Percentiles rank a stretch among this genome's conserved stretches.
Conservation (phyloP, 345 rosid species). For the Euphorbia pulcherrima region DNA sequence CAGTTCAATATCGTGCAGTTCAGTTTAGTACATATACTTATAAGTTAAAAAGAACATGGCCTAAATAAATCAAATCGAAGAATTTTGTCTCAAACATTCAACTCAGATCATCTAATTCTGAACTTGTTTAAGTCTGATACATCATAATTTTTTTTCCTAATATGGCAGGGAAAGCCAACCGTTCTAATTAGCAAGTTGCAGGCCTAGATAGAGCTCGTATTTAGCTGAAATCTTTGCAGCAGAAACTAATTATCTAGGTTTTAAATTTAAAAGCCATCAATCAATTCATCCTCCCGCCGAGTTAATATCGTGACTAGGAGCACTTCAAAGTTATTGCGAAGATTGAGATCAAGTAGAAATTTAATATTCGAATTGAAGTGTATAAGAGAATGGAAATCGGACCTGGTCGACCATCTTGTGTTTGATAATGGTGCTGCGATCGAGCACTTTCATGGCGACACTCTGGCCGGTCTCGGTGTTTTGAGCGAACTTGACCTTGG, state of each 20-base stretch:
- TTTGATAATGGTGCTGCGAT: slow-evolving; percentile 80
- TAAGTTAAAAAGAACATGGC: too few species aligned
- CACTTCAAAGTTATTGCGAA: neutral
- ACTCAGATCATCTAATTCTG: neutral
- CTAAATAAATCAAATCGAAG: neutral
- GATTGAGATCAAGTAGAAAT: neutral
- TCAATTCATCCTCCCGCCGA: neutral
- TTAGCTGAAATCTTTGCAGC: neutral
- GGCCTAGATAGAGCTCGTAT: neutral
- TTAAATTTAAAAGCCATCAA: too few species aligned
- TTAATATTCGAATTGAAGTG: neutral
- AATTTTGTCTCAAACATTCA: neutral
- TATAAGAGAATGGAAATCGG: neutral
- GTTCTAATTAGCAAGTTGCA: neutral
- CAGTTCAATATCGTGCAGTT: too few species aligned
- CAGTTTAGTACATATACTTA: too few species aligned
- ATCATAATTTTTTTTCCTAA: neutral
- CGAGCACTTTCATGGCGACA: slow-evolving; percentile 94
- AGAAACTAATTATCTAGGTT: neutral
- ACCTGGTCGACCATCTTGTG: slow-evolving; percentile 99
- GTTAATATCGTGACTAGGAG: neutral
- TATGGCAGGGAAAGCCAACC: neutral
- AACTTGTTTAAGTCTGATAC: neutral
- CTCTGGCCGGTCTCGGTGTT: slow-evolving; percentile 98
- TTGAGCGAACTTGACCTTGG: slow-evolving; percentile 94